A percentile compares a stretch with the other conserved stretches of the same genome.
Conservation (phyloP, 805 yeast species). For the Myxozyma sirexii region DNA sequence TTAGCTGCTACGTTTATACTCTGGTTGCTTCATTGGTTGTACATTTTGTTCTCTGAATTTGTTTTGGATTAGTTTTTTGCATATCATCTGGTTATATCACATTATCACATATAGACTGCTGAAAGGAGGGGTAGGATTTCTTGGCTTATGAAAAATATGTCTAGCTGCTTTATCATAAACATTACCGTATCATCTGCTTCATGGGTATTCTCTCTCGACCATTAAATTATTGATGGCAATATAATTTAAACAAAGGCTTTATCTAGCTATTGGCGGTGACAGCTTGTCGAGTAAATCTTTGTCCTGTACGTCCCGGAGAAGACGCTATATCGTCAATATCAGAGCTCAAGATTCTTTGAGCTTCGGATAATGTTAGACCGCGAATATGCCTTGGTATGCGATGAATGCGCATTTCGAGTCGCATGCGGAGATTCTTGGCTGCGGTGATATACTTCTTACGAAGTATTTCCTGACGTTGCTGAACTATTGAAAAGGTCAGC, state of each 20-base stretch:
- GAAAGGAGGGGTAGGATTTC: not conserved
- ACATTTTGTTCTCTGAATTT: no score
- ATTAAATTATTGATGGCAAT: no score
- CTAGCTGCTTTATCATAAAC: not conserved
- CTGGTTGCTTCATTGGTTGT: not conserved
- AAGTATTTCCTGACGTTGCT: constrained; percentile 15
- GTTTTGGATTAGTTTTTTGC: not conserved
- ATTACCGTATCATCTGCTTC: not conserved
- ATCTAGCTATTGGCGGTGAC: no score
- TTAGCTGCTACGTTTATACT: not conserved
- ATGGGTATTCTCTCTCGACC: no score
- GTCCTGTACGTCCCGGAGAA: not conserved
- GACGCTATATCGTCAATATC: not conserved
- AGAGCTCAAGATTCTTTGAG: constrained; percentile 6
- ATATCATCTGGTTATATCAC: not conserved
- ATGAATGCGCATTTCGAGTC: constrained; percentile 50
- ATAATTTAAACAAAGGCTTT: no score
- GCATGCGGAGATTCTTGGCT: constrained; percentile 42
- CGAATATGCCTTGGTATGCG: constrained; percentile 53
- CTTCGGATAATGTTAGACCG: constrained; percentile 48
- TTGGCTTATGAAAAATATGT: not conserved
- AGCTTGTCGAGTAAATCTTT: not conserved
- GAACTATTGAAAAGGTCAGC: constrained; percentile 1
- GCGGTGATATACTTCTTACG: constrained; percentile 30
- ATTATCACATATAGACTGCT: not conserved